A percentile compares a stretch with the other conserved stretches of the same genome.
phyloP scores from a whole-genome alignment of 495 filamentous ascomycete species.

The Evansstolkia leycettana region DNA sequence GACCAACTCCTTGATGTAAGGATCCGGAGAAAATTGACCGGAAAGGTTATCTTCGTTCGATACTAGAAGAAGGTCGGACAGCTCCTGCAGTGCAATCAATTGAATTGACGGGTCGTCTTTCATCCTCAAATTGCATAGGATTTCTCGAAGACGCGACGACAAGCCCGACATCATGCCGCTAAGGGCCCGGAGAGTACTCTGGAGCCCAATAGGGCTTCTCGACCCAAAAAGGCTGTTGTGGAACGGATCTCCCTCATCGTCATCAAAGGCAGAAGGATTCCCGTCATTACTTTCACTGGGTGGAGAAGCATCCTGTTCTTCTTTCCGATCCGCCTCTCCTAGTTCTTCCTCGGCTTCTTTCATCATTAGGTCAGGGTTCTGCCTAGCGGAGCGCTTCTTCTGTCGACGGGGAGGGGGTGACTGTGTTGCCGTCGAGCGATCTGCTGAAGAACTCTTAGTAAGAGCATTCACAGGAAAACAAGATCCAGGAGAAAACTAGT shows the following conservation, averaged over 20 bases:
- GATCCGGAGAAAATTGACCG: constrained; percentile 88
- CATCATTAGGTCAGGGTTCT: constrained; percentile 36
- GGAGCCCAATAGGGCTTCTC: constrained; percentile 53
- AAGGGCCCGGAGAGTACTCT: constrained; percentile 71
- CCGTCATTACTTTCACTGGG: constrained; percentile 53
- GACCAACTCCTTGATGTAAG: constrained; percentile 91
- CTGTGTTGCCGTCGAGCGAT: constrained; percentile 21
- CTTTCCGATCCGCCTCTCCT: constrained; percentile 23
- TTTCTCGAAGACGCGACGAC: constrained; percentile 66
- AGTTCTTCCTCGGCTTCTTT: constrained; percentile 36
- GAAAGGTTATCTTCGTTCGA: constrained; percentile 96
- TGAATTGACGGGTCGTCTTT: constrained; percentile 85
- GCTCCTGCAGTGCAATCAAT: constrained; percentile 81
- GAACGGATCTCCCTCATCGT: constrained; percentile 68
- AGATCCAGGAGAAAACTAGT: too few relatives aligned
- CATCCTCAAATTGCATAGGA: constrained; percentile 69
- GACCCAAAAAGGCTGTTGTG: constrained; percentile 58
- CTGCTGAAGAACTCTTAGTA: constrained; percentile 7
- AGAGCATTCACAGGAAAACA: too few relatives aligned
- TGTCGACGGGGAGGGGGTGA: constrained; percentile 24
- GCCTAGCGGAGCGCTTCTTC: constrained; percentile 46
- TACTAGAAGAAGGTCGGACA: constrained; percentile 85
- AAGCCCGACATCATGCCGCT: constrained; percentile 85
- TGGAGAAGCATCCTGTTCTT: constrained; percentile 25
- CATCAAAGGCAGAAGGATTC: constrained; percentile 38